phyloP scores from a whole-genome alignment of 257 asterid species.

The Ophiorrhiza pumila region DNA sequence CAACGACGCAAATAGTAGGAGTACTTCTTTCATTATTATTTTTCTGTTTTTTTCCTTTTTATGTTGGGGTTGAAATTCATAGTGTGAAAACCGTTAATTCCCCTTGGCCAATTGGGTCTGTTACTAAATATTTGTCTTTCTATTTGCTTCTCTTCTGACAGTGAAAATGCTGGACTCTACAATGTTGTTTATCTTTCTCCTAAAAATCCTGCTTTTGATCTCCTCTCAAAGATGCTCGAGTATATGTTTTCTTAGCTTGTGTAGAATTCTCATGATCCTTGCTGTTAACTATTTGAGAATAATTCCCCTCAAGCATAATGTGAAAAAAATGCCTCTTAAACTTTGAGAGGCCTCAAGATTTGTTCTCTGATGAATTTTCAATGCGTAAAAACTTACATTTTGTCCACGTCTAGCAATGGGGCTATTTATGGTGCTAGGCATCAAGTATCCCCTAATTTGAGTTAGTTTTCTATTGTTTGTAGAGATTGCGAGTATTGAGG shows the following conservation, averaged over 20 bases:
- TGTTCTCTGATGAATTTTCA: neutral
- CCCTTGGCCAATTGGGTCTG: conserved; percentile 8
- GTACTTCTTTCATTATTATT: conserved; percentile 10
- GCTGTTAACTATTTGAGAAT: neutral
- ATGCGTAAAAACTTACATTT: neutral
- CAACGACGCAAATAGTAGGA: conserved; percentile 93
- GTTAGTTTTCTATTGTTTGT: neutral
- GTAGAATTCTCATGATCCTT: conserved; percentile 14
- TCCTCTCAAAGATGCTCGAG: conserved; percentile 98
- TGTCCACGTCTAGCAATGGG: neutral
- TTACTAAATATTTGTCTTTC: conserved; percentile 12
- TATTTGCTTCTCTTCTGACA: conserved; percentile 31
- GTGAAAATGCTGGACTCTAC: conserved; percentile 89
- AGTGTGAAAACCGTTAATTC: neutral
- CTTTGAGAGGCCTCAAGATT: neutral
- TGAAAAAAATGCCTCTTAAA: neutral
- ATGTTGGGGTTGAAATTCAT: neutral
- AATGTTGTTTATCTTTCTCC: conserved; percentile 75
- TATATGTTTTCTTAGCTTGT: conserved; percentile 39
- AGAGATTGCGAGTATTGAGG: neutral
- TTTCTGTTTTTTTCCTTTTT: conserved; percentile 4
- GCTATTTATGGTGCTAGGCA: neutral
- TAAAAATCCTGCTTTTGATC: conserved; percentile 89
- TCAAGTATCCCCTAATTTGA: neutral
- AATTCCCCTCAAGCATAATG: too few relatives aligned